Percentiles rank a stretch among this genome's conserved stretches.
Evolutionary conservation across 352 stramenopile genomes (phyloP).

Genomic region (Nothophytophthora sp.): DNA sequence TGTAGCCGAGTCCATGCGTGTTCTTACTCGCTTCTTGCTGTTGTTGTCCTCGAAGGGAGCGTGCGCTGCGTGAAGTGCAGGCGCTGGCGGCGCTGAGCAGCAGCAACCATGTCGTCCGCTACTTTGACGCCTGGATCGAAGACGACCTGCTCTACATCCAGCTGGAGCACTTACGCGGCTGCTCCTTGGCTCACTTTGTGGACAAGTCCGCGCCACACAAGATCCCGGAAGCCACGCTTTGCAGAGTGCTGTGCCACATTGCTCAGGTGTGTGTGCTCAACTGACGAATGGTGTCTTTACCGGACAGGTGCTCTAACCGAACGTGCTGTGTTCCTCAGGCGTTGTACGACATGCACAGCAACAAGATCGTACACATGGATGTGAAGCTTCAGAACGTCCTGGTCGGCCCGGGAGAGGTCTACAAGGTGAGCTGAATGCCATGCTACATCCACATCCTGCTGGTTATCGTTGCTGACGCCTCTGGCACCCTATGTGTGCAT

Average conservation of each 20-base stretch:
- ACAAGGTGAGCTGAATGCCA: slow-evolving; percentile 53
- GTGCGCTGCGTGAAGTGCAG: slow-evolving; percentile 81
- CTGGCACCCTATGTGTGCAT: slow-evolving; percentile 2
- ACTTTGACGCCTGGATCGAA: slow-evolving; percentile 90
- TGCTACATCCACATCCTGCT: neutral
- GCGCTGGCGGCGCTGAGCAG: slow-evolving; percentile 75
- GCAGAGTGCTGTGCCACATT: slow-evolving; percentile 76
- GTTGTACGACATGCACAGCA: slow-evolving; percentile 80
- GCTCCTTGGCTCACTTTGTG: slow-evolving; percentile 62
- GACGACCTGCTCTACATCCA: slow-evolving; percentile 90
- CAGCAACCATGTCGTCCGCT: slow-evolving; percentile 81
- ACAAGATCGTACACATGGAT: slow-evolving; percentile 89
- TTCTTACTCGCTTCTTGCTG: neutral
- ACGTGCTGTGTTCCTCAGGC: slow-evolving; percentile 29
- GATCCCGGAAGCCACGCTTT: slow-evolving; percentile 71
- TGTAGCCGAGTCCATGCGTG: too few species aligned
- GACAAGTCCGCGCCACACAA: slow-evolving; percentile 65
- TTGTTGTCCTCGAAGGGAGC: slow-evolving; percentile 38
- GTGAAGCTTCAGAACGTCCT: slow-evolving; percentile 88
- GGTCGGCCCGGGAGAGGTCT: slow-evolving; percentile 55
- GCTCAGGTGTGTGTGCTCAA: too few species aligned
- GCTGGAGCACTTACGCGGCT: slow-evolving; percentile 71
- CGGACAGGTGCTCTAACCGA: neutral
- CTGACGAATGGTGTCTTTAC: too few species aligned
- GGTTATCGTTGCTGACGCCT: neutral